phyloP scores from a whole-genome alignment of 345 rosid species.

The Citrus trifoliata region DNA sequence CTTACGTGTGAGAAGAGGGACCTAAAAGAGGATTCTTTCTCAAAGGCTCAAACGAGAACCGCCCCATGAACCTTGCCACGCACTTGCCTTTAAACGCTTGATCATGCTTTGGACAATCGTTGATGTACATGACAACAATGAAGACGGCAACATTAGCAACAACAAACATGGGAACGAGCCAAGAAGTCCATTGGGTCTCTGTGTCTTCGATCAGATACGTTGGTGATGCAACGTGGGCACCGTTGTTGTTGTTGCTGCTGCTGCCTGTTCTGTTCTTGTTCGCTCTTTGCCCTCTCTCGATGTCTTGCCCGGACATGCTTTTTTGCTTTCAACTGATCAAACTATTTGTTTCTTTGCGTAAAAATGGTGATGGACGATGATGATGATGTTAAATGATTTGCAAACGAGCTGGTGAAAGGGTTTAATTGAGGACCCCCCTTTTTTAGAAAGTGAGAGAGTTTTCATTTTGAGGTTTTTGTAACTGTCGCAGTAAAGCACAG shows the following conservation, averaged over 20 bases:
- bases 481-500: background rate
- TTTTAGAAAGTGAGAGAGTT: background rate
- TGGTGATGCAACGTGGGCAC: conserved; percentile 25
- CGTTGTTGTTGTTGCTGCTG: conserved; percentile 1
- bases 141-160: conserved; percentile 61
- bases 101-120: conserved; percentile 63
- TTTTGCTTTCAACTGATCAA: no score
- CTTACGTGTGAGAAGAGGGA: conserved; percentile 76
- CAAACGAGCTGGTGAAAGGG: conserved; percentile 8
- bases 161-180: conserved; percentile 81
- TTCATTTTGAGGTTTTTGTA: background rate
- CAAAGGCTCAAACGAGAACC: conserved; percentile 82
- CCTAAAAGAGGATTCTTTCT: conserved; percentile 81
- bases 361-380: background rate
- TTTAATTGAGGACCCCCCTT: background rate
- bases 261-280: conserved; percentile 10
- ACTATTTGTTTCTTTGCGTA: background rate
- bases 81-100: conserved; percentile 41
- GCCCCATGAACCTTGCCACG: conserved; percentile 68
- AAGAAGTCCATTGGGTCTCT: conserved; percentile 70
- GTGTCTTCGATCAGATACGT: conserved; percentile 36
- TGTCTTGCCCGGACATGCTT: conserved; percentile 29
- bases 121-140: conserved; percentile 64
- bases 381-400: background rate
- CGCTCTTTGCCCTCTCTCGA: conserved; percentile 30